Conservation (phyloP, 1,139 yeast species). For the Zygosaccharomyces sapae region DNA sequence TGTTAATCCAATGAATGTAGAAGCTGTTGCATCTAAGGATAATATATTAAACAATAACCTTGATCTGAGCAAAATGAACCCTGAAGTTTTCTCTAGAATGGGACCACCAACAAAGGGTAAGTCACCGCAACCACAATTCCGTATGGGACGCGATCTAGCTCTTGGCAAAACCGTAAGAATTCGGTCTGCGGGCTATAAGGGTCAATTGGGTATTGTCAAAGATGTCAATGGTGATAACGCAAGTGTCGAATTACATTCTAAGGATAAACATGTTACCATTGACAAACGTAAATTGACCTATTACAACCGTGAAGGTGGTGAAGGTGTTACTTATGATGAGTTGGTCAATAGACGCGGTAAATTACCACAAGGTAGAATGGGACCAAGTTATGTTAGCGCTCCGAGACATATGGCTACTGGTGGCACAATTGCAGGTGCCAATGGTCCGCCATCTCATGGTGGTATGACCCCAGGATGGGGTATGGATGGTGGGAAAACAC, state of each 20-base stretch:
- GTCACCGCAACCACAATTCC: constrained; percentile 34
- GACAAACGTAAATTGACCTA: constrained; percentile 74
- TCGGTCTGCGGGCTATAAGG: constrained; percentile 85
- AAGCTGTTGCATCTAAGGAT: constrained; percentile 77
- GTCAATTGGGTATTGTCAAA: constrained; percentile 86
- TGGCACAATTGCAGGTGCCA: constrained; percentile 21
- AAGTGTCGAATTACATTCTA: constrained; percentile 88
- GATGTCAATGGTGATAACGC: constrained; percentile 91
- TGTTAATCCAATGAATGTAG: constrained; percentile 67
- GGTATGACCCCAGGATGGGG: constrained; percentile 55
- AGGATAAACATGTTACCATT: constrained; percentile 81
- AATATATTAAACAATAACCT: constrained; percentile 33
- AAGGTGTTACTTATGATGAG: constrained; percentile 72
- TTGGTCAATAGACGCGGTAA: constrained; percentile 45
- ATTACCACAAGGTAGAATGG: constrained; percentile 34
- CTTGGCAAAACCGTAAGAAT: constrained; percentile 82
- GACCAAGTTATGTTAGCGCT: constrained; percentile 38
- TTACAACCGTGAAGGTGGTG: constrained; percentile 56
- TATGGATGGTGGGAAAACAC: constrained; percentile 45
- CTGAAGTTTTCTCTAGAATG: constrained; percentile 51
- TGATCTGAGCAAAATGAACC: constrained; percentile 81
- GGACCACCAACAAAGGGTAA: constrained; percentile 53
- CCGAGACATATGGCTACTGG: constrained; percentile 36
- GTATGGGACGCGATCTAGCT: constrained; percentile 74
- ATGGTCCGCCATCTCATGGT: constrained; percentile 39